Evolutionary conservation across 179 eudicot genomes (phyloP), one percentile per base, ranked within the genome.

Genomic region (Camellia oleifera): DNA sequence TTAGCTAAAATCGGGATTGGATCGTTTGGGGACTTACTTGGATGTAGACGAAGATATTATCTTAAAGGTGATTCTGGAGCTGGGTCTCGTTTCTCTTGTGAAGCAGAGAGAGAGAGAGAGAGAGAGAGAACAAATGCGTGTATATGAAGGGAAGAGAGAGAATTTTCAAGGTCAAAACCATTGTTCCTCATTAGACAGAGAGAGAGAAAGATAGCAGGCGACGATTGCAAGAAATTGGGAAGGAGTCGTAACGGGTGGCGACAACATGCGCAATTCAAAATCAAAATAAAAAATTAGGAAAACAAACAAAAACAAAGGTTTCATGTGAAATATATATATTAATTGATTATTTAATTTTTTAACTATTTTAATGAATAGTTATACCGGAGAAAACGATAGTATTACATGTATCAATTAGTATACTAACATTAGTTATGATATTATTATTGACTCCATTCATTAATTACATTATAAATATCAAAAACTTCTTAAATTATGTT

Each of bases 171-270:
- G 87, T 82, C 82, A 77, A 82, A 46, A 23, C 23, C 68, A 72
- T 72, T 56, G 77, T 45, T 32, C 52, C 44, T 32, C 12, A 1
- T 20, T 20, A 12, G 69, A 40, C 12, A 73, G 72, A 48, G 61
- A 57, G 62, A 20, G 44, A 10, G 58, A 57, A 44, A 52, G 26
- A 40, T 23, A 44, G 12, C 10, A 69, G 75, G n/a, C 42, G 81
- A 60, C 46, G 70, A 50, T 44, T 66, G 77, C 48, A 69, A 79
- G 74, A 62, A 81, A 74, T 18, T 45, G 78, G 77, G 79, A 26
- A 57, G 53, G 60, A 82, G 86, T 83, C 86, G 85, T 87, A 74
- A 84, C 64, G 82, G 88, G 79, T 83, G 89, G 87, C 89, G 84
- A 84, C 85, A 85, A 81, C 83, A 81, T 76, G 23, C 11, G 18